Evolutionary conservation across 331 rosid genomes (phyloP).

Genomic region (Rosa hybrid): DNA sequence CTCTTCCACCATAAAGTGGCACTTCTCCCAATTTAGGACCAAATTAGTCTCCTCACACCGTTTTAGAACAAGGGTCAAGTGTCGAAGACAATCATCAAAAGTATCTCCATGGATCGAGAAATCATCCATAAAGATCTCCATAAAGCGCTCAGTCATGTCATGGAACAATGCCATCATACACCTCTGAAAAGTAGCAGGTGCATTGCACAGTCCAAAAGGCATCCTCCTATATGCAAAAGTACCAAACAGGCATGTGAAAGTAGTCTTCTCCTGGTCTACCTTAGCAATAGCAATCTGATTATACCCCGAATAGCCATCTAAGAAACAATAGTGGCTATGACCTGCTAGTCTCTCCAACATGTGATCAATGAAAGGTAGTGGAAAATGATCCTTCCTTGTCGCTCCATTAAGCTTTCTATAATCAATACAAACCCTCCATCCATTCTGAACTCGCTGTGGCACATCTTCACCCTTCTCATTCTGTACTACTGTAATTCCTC

Average conservation of each 20-base stretch:
- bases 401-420: too few relatives aligned
- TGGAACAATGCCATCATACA: background rate
- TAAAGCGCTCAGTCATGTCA: background rate
- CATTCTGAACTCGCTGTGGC: background rate
- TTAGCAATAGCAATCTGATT: background rate
- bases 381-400: too few relatives aligned
- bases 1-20: background rate
- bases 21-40: background rate
- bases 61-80: background rate
- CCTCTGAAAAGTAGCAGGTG: background rate
- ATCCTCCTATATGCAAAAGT: background rate
- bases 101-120: background rate
- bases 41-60: background rate
- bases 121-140: slow-evolving; percentile 5
- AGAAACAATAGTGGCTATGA: background rate
- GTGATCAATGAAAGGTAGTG: background rate
- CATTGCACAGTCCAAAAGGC: background rate
- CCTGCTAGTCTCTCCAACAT: background rate
- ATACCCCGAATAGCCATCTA: background rate
- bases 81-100: background rate
- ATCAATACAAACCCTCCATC: background rate
- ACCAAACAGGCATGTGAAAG: background rate
- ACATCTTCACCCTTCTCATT: background rate
- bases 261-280: background rate
- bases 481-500: background rate